Conservation (phyloP, 2,329 filamentous ascomycete species). For the Fusarium sterilihyphosum region DNA sequence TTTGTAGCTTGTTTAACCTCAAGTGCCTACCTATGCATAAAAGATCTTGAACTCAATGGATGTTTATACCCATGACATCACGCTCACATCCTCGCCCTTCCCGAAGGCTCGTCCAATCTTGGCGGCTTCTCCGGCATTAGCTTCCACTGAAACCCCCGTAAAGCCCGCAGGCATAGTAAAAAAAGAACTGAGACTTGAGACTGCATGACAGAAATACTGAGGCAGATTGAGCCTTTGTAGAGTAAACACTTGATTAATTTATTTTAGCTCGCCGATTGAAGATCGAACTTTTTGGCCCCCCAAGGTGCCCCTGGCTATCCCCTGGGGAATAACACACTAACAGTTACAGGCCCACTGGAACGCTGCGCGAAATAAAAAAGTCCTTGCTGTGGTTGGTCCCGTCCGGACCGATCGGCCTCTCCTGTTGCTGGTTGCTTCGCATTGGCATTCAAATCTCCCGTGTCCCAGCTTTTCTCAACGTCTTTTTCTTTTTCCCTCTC, state of each 20-base stretch:
- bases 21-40: neutral
- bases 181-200: neutral
- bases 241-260: neutral
- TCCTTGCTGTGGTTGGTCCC: conserved; percentile 37
- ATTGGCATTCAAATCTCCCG: conserved; percentile 25
- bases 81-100: neutral
- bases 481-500: neutral
- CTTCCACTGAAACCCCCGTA: conserved; percentile 22
- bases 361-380: conserved; percentile 36
- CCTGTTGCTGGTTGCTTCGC: conserved; percentile 15
- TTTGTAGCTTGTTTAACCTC: neutral
- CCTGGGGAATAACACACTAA: conserved; percentile 18
- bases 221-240: rapidly evolving
- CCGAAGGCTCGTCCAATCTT: conserved; percentile 8
- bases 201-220: neutral
- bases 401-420: conserved; percentile 32
- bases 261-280: too few relatives aligned
- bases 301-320: conserved; percentile 21
- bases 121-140: conserved; percentile 21
- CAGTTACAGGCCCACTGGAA: conserved; percentile 14
- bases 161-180: neutral
- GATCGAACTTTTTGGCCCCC: neutral
- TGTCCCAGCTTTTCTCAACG: conserved; percentile 7
- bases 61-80: conserved; percentile 16
- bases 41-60: neutral